Evolutionary conservation across 305 asterid genomes (phyloP), one percentile per base, ranked within the genome.

Genomic region (Plantago lanceolata): DNA sequence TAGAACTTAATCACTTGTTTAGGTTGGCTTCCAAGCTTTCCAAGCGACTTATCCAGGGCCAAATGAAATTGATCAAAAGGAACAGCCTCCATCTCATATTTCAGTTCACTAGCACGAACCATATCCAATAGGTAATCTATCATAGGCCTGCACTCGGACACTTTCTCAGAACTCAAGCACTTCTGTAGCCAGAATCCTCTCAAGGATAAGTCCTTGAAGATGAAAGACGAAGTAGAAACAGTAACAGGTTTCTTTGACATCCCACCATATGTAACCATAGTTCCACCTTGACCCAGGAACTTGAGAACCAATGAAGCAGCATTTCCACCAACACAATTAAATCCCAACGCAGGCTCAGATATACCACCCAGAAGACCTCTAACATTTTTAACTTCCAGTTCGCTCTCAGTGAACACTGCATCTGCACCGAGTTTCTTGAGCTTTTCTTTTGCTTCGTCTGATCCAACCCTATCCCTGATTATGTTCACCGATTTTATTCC

Each of bases 221-320:
- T 89, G 78, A 89, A 87, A 53, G 94, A 74, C 33, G 95, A 74
- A 68, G 97, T 93, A 64, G 90, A 71, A 66, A 89, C 89, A 40
- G 92, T 89, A 69, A 93, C 68, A 16, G 97, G 97, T 49, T 79
- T 89, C 86, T 85, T 93, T 33, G 97, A 93, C 97, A 93, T 93
- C 66, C 98, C 97, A 51, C 98, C 98, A 64, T 93, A 93, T 18
- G 98, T 89, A 63, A 87, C 97, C 98, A 93, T 89, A 58, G 88
- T 89, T 64, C 97, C 98, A 64, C 95, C 88, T 54, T 83, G 78
- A 81, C 97, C 89, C 70, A 93, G 77, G 78, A 85, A 84, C 78
- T 89, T 93, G 50, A 93, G 85, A 75, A 93, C 87, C 76, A 84
- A 50, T 5, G 95, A 89, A 73, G 97, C 93, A 70, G 96, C 85